phyloP scores from a whole-genome alignment of 202 grass and related monocot species.

The Zoysia matrella region DNA sequence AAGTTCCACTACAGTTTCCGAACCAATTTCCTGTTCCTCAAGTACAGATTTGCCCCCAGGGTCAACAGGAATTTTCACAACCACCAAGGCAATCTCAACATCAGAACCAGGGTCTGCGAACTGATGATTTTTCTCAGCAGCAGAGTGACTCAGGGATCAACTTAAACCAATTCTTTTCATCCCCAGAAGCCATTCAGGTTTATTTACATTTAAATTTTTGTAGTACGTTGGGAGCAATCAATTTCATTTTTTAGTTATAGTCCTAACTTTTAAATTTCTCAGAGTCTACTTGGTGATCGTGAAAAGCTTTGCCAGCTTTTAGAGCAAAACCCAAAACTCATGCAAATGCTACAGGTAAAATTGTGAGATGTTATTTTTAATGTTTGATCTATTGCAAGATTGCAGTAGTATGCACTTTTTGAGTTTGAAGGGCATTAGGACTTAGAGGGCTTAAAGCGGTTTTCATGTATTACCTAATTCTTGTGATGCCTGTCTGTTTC shows the following conservation, averaged over 20 bases:
- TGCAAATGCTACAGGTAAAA: conserved; percentile 99
- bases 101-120: conserved; percentile 63
- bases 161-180: conserved; percentile 84
- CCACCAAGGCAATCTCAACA: conserved; percentile 41
- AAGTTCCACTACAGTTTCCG: conserved; percentile 75
- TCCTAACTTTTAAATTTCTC: conserved; percentile 18
- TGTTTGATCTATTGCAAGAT: background rate
- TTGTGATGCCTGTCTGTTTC: background rate
- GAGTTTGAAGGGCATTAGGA: background rate
- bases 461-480: background rate
- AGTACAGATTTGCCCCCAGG: conserved; percentile 68
- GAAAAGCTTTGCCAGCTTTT: conserved; percentile 92
- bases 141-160: conserved; percentile 68
- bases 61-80: conserved; percentile 65
- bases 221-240: conserved; percentile 1
- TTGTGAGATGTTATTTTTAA: background rate
- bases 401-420: background rate
- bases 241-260: conserved; percentile 18
- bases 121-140: conserved; percentile 61
- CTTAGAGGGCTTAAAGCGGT: background rate
- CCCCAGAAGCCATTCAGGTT: conserved; percentile 97
- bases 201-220: conserved; percentile 10
- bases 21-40: conserved; percentile 78
- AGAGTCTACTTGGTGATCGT: conserved; percentile 84
- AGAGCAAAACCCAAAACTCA: conserved; percentile 91